Percentiles rank a stretch among this genome's conserved stretches.
These are phyloP conservation scores for Arthroderma sp. DNA, from an alignment of 2,329 filamentous ascomycete genomes.

Conservation along the genomic window DNA sequence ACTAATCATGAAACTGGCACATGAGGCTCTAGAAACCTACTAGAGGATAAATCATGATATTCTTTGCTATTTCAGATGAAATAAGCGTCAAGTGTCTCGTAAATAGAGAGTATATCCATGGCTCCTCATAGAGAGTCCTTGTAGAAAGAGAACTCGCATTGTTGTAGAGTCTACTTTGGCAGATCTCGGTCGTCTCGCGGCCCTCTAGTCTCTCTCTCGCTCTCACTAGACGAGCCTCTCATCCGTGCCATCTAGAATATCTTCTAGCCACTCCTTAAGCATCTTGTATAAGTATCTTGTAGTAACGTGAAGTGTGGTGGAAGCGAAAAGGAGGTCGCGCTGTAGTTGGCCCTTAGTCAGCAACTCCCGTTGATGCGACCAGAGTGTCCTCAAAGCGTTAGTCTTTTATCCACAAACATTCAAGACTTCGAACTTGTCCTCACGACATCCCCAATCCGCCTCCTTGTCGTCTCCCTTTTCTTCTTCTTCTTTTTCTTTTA, in stretches of 20 bases:
- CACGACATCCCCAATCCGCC: constrained; percentile 17
- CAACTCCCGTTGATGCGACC: constrained; percentile 10
- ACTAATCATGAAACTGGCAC: not conserved
- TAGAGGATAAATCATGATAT: not conserved
- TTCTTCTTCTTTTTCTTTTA: constrained; percentile 19
- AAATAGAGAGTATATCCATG: no score
- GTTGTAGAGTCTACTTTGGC: no score
- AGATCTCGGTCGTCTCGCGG: no score
- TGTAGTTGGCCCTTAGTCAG: constrained; percentile 8
- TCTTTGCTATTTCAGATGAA: not conserved
- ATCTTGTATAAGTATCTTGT: no score
- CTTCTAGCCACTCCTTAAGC: no score
- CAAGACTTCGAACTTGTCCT: constrained; percentile 10
- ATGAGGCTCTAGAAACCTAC: not conserved
- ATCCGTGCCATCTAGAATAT: no score
- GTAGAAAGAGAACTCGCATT: no score
- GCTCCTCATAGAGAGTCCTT: no score
- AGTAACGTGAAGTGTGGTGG: not conserved
- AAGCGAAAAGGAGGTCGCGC: not conserved
- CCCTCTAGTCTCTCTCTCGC: no score
- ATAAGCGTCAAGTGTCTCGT: no score
- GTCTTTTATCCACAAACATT: constrained; percentile 6
- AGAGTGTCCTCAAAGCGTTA: constrained; percentile 17
- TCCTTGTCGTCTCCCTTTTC: constrained; percentile 19
- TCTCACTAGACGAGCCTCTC: no score